Evolutionary conservation across 371 early-diverging fungal genomes (phyloP), one percentile per base, ranked within the genome.

Genomic region (Syncephalis plumigaleata): DNA sequence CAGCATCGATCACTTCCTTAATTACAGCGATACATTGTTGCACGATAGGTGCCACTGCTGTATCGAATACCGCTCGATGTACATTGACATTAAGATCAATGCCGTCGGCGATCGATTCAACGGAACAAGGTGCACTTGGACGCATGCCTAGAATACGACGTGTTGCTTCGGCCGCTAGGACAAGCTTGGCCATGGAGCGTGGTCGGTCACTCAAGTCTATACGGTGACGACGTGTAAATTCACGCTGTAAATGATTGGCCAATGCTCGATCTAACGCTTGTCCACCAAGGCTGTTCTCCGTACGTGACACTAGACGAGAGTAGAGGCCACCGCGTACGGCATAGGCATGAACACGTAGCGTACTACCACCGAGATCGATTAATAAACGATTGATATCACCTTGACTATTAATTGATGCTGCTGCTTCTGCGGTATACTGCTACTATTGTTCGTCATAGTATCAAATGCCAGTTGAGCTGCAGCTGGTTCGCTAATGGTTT

Each of bases 341-440:
- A 43, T 97, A 67, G 38, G 96, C 75, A 45, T 92, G 81, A 37
- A 96, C 77, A 58, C 91, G 95, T 52, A 98, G 85, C 18, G 88
- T 86, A 45, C 91, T 84, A 39, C 87, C 98, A 47, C 99, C 99
- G 47, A 98, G 72, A 68, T 99, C 98, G 55, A 91, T 84, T 16
- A 98, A 90, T 50, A 96, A 67, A n/a, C 86, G 73, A 17, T 74
- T 71, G 58, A 79, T 77, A 56, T 89, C n/a, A n/a, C n/a, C n/a
- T n/a, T n/a, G n/a, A n/a, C n/a, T n/a, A n/a, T n/a, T n/a, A n/a
- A n/a, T n/a, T n/a, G n/a, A n/a, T n/a, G n/a, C n/a, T n/a, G n/a
- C 91, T 2, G 57, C 50, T 48, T 72, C 31, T 24, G 20, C 15
- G 21, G 62, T 21, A n/a, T n/a, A n/a, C n/a, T n/a, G n/a, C n/a